phyloP scores from a whole-genome alignment of 2,329 filamentous ascomycete species.

The Chaetomium sp. region DNA sequence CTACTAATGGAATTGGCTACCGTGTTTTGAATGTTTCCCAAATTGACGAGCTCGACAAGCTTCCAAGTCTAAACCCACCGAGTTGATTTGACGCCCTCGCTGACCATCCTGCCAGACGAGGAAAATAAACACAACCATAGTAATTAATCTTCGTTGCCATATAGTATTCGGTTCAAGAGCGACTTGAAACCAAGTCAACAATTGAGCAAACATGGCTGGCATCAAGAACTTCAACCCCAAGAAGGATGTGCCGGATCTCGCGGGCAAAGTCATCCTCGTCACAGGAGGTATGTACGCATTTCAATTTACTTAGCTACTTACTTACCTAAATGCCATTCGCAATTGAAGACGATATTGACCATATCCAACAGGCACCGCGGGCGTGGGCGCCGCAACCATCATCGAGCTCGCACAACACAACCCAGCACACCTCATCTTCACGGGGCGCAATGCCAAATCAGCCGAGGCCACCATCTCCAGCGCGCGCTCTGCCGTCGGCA shows the following conservation, averaged over 20 bases:
- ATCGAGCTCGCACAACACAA: constrained; percentile 46
- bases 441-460: constrained; percentile 31
- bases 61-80: too few relatives aligned
- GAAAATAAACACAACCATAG: too few relatives aligned
- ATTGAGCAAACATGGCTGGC: background rate
- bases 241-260: constrained; percentile 18
- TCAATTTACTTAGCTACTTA: too few relatives aligned
- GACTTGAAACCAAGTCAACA: background rate
- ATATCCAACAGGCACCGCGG: constrained; percentile 43
- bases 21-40: too few relatives aligned
- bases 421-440: constrained; percentile 34
- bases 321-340: too few relatives aligned
- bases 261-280: constrained; percentile 49
- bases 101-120: too few relatives aligned
- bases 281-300: constrained; percentile 42
- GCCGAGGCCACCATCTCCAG: constrained; percentile 27
- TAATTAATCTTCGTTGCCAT: too few relatives aligned
- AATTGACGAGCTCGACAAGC: too few relatives aligned
- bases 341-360: too few relatives aligned
- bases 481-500: background rate
- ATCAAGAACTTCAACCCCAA: constrained; percentile 6
- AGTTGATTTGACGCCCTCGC: too few relatives aligned
- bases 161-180: too few relatives aligned
- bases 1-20: too few relatives aligned
- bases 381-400: constrained; percentile 49